These are phyloP conservation scores for Corchorus olitorius DNA, from an alignment of 345 rosid genomes.

Conservation along the genomic window DNA sequence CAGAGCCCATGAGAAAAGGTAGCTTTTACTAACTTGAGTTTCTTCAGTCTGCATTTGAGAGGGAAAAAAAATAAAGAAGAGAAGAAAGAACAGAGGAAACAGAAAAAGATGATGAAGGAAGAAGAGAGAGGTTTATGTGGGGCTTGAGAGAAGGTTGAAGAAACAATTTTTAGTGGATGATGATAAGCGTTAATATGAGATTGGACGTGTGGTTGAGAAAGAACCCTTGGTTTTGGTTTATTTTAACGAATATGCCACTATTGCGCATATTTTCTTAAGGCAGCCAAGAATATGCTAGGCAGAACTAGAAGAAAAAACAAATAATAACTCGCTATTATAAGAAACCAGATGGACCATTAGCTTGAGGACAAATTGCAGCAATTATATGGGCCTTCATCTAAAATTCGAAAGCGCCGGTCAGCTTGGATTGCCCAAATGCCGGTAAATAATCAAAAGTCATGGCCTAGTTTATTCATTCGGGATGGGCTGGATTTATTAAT, in stretches of 20 bases:
- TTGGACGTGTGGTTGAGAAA: slow-evolving; percentile 33
- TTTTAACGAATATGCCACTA: slow-evolving; percentile 47
- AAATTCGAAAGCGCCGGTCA: background rate
- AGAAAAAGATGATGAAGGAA: background rate
- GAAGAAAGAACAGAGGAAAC: background rate
- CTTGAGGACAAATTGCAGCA: background rate
- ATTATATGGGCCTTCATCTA: background rate
- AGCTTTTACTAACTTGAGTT: slow-evolving; percentile 15
- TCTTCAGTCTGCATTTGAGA: slow-evolving; percentile 39
- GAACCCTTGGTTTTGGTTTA: slow-evolving; percentile 27
- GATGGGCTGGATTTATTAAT: too few relatives aligned
- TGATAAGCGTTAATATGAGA: slow-evolving; percentile 9
- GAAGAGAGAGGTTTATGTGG: slow-evolving; percentile 6
- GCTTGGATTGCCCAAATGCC: background rate
- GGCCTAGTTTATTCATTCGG: too few relatives aligned
- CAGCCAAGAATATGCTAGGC: slow-evolving; percentile 14
- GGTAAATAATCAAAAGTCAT: background rate
- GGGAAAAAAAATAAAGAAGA: background rate
- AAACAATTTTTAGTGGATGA: background rate
- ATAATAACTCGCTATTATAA: background rate
- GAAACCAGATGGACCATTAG: background rate
- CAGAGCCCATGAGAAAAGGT: slow-evolving; percentile 45
- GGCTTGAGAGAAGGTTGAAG: background rate
- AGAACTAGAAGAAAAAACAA: too few relatives aligned
- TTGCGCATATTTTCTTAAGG: background rate